These are phyloP conservation scores for Selenicereus undatus DNA, from an alignment of 148 eudicot species.

Conservation along the genomic window DNA sequence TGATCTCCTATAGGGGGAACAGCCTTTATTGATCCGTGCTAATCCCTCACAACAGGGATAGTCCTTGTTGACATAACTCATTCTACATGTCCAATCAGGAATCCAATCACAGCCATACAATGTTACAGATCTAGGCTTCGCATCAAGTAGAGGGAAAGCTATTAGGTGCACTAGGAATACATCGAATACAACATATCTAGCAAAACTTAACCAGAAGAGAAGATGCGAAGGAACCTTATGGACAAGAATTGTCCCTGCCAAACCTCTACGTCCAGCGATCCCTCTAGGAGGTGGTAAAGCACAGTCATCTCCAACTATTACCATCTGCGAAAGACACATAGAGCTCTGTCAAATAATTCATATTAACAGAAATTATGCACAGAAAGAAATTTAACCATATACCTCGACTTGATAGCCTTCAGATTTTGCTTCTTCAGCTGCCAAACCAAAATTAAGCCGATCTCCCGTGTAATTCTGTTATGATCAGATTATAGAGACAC, in stretches of 20 bases:
- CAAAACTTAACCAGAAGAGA: background rate
- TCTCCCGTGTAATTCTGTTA: conserved; percentile 95
- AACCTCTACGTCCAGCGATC: conserved; percentile 95
- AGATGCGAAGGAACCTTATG: conserved; percentile 60
- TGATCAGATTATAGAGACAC: background rate
- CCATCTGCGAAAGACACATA: conserved; percentile 49
- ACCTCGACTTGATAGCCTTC: conserved; percentile 99
- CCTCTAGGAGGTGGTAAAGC: conserved; percentile 96
- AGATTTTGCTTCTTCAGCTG: conserved; percentile 95
- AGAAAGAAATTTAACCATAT: conserved; percentile 13
- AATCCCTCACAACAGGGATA: too few species aligned
- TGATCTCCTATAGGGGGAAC: too few species aligned
- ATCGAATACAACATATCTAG: background rate
- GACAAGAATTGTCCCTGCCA: conserved; percentile 92
- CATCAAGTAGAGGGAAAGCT: background rate
- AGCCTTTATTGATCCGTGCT: too few species aligned
- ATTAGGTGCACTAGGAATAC: background rate
- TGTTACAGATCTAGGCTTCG: too few species aligned
- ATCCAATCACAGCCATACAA: too few species aligned
- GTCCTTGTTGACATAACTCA: too few species aligned
- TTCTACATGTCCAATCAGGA: too few species aligned
- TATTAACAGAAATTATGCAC: conserved; percentile 7
- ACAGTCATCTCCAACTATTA: conserved; percentile 97
- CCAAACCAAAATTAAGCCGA: conserved; percentile 93
- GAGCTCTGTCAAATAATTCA: background rate